Percentiles rank a stretch among this genome's conserved stretches.
phyloP scores from a whole-genome alignment of 2,329 filamentous ascomycete species.

The Mycogone perniciosa region DNA sequence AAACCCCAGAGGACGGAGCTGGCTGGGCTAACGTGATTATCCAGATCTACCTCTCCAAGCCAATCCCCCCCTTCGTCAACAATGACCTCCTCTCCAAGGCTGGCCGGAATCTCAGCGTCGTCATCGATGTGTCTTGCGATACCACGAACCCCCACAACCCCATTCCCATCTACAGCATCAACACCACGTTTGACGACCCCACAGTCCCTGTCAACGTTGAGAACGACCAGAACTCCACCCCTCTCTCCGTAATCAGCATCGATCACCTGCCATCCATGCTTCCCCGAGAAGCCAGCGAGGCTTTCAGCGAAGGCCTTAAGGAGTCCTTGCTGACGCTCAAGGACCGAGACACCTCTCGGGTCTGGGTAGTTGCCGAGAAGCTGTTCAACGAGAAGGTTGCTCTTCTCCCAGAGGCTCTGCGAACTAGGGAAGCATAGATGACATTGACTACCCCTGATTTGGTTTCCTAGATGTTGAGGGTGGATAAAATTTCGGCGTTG shows the following conservation, averaged over 20 bases:
- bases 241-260: conserved; percentile 77
- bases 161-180: conserved; percentile 75
- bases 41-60: conserved; percentile 73
- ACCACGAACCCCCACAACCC: conserved; percentile 64
- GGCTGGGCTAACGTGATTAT: conserved; percentile 4
- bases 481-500: no score
- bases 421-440: conserved; percentile 3
- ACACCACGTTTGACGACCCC: conserved; percentile 84
- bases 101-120: conserved; percentile 67
- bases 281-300: conserved; percentile 79
- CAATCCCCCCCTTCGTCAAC: conserved; percentile 75
- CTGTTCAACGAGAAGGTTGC: conserved; percentile 78
- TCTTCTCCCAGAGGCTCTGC: conserved; percentile 45
- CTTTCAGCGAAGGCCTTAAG: conserved; percentile 72
- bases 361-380: conserved; percentile 83
- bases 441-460: background rate
- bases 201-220: conserved; percentile 59
- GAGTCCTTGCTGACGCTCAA: conserved; percentile 73
- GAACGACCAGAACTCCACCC: conserved; percentile 39
- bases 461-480: no score
- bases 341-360: conserved; percentile 62
- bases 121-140: conserved; percentile 75
- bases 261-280: conserved; percentile 80
- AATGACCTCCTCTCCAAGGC: conserved; percentile 55
- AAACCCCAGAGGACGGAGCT: background rate